Base-by-base conservation (phyloP, 345 rosid species). In the Noccaea bulbosa region DNA sequence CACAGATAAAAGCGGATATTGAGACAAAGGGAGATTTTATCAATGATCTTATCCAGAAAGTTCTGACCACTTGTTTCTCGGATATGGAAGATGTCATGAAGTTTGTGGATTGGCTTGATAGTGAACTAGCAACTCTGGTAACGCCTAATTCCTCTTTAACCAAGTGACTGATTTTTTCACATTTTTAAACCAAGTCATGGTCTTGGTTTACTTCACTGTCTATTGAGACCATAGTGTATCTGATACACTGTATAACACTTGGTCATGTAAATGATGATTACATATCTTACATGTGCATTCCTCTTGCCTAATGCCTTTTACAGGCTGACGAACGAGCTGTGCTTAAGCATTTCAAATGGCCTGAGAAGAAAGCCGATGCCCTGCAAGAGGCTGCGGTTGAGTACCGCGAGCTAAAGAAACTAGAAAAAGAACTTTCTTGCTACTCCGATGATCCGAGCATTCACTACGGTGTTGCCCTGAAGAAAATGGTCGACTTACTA, bases 271-370 rank as follows among this genome's bases (percentile, higher is more conserved):
- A 38, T 46, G 11, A 22, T 49, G 5, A 7, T 12, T 45, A 35
- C 33, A 15, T 70, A 15, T 49, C 61, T 53, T 24, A 35, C 43
- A 46, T 54, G 37, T 45, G 20, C 51, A 46, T 37, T 51, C 10
- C 37, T 53, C 41, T 52, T 74, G 15, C 12, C 11, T 50, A 48
- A 37, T 72, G 59, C 49, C 6, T 8, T 27, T 27, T 22, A 53
- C 79, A 90, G 98, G 93, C 90, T 24, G 98, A 93, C 76, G 97
- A 93, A 66, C 81, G 86, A 69, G 96, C 96, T 48, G 98, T 93
- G 61, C 72, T 90, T 67, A 93, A 93, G 87, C 93, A 93, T 77
- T 93, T 93, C 78, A 85, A 87, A 66, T 93, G 97, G 97, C 98
- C 97, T 6, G 98, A 93, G 83, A 81, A 61, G 69, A 93, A 90